Conservation (phyloP, 1,284 basidiomycete species). For the Ganoderma multipileum region DNA sequence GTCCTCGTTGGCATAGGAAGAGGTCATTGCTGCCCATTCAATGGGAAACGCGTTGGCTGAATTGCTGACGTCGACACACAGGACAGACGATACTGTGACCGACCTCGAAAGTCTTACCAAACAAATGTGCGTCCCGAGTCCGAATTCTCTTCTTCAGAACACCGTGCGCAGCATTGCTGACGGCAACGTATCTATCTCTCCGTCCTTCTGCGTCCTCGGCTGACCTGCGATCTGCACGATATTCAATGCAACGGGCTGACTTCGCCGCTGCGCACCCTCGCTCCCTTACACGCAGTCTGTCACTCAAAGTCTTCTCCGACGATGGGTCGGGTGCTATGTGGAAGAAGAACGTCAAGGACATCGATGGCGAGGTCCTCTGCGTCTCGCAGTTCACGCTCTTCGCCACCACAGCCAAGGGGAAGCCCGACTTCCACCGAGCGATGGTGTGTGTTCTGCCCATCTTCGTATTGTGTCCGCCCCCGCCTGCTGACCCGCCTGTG, state of each 20-base stretch:
- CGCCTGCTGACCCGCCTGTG: slow-evolving; percentile 16
- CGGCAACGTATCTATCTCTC: background rate
- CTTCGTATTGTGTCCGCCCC: slow-evolving; percentile 16
- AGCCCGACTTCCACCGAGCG: slow-evolving; percentile 90
- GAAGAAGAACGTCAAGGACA: slow-evolving; percentile 85
- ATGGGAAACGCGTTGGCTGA: slow-evolving; percentile 30
- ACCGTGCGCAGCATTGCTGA: background rate
- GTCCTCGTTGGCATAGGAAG: slow-evolving; percentile 87
- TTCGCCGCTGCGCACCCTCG: slow-evolving; percentile 3
- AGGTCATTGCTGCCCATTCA: slow-evolving; percentile 53
- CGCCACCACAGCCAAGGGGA: slow-evolving; percentile 88
- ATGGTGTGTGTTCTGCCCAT: slow-evolving; percentile 63
- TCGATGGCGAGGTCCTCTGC: slow-evolving; percentile 86
- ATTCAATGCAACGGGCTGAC: slow-evolving; percentile 5
- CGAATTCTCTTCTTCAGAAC: slow-evolving; percentile 15
- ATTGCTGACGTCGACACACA: slow-evolving; percentile 23
- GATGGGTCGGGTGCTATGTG: slow-evolving; percentile 66
- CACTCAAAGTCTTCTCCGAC: slow-evolving; percentile 78
- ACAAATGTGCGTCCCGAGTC: slow-evolving; percentile 66
- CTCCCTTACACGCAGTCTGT: slow-evolving; percentile 53
- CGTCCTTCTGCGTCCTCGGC: background rate
- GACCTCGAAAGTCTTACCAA: slow-evolving; percentile 78
- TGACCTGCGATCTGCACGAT: slow-evolving; percentile 2
- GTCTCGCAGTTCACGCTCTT: slow-evolving; percentile 93
- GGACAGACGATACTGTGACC: slow-evolving; percentile 76